Base-by-base conservation (phyloP, 1,139 yeast species). In the Suhomyces bokatorum region DNA sequence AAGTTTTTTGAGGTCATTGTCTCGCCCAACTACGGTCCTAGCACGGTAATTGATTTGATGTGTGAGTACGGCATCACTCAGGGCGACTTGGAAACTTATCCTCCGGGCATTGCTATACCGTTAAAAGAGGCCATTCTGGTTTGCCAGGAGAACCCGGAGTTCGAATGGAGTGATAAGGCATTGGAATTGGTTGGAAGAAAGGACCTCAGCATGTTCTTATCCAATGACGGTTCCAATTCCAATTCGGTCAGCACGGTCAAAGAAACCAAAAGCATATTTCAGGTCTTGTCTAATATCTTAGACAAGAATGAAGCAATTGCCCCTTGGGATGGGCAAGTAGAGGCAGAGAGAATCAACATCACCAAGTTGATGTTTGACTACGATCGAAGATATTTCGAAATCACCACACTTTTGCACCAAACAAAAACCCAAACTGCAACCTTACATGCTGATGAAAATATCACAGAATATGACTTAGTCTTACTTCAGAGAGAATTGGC, bases 371-470 rank as follows among this genome's bases (percentile, higher is more conserved):
- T 91, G 1, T 91, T 89, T 59, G 83, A 85, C 15, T 75, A 78
- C 35, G 98, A 91, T 59, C 68, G 96, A 44, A 72, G 98, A 43
- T 86, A 86, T 58, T 83, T 80, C 54, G 96, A 91, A 55, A 85
- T 87, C 12, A 80, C 88, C 0, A 77, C 81, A 14, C 62, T 88
- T 29, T 64, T 89, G 28, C 95, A 86, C 57, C 83, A 87, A 15
- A 83, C 91, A 0, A 78, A 79, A 48, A 73, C 79, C 8, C 95
- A 87, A 56, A 63, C 73, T 0, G 80, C 80, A 1, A 60, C 76
- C 2, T 60, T 75, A 26, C 66, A 64, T 16, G 60, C 71, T 0
- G 66, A 70, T 20, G 72, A 67, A 35, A 58, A 45, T 41, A 60
- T 66, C 26, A 70, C 74, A 38, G 96, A 87, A 51, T 80, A 81